Percentiles rank a stretch among this genome's conserved stretches.
phyloP scores from a whole-genome alignment of 805 yeast genomes.

The Starmerella scarabaei region DNA sequence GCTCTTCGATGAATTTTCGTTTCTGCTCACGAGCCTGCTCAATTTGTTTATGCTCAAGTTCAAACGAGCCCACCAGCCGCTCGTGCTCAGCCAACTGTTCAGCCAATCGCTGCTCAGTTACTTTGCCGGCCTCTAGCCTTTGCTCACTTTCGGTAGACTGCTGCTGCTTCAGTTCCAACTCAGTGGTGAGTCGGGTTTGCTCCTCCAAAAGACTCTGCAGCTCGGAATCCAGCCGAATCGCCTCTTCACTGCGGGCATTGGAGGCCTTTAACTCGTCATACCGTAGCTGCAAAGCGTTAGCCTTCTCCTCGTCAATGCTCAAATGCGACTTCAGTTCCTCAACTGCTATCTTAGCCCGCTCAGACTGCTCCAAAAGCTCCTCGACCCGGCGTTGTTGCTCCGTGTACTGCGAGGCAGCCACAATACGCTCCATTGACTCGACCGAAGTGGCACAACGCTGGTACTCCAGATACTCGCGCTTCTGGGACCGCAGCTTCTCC shows the following conservation, averaged over 20 bases:
- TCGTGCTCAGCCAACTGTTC: conserved; percentile 1
- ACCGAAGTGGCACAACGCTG: conserved; percentile 73
- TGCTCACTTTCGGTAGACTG: conserved; percentile 1
- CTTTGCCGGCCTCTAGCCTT: not conserved
- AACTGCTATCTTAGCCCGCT: conserved; percentile 18
- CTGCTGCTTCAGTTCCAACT: conserved; percentile 11
- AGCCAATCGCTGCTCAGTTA: not conserved
- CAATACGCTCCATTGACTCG: conserved; percentile 59
- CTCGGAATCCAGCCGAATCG: conserved; percentile 7
- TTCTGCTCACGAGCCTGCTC: conserved; percentile 3
- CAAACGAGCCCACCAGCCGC: conserved; percentile 3
- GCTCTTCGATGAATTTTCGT: conserved; percentile 4
- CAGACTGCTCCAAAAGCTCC: conserved; percentile 4
- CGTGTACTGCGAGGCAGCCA: conserved; percentile 61
- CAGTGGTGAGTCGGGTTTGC: conserved; percentile 5
- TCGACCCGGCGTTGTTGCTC: conserved; percentile 5
- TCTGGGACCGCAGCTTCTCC: conserved; percentile 66
- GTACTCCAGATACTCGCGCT: conserved; percentile 68
- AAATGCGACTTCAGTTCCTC: conserved; percentile 23
- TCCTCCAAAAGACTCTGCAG: conserved; percentile 9
- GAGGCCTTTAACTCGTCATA: conserved; percentile 3
- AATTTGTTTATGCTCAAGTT: conserved; percentile 6
- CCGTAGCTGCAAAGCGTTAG: conserved; percentile 1
- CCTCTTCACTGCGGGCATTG: conserved; percentile 2
- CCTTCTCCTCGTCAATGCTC: not conserved